Base-by-base conservation (phyloP, 179 eudicot genomes). In the Spergularia azorica region DNA sequence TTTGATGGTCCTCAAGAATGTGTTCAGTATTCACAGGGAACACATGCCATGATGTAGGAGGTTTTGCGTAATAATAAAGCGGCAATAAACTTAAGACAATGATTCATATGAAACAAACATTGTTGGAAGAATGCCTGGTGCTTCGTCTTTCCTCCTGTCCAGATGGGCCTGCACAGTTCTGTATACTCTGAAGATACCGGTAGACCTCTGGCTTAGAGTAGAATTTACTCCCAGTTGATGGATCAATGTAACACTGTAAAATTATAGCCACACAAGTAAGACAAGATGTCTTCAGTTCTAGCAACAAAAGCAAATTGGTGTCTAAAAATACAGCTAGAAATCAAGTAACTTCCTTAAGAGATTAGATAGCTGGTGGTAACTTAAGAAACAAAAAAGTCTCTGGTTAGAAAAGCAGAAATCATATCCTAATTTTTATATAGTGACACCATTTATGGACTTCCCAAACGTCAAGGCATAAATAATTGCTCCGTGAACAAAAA, bases 201-300 rank as follows among this genome's bases (percentile, higher is more conserved):
- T 70, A 64, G 41, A 88, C 98, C 74, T 87, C 83, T 72, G 93
- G 90, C 90, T 83, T 90, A 43, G 97, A 92, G 75, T 76, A 89
- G 80, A 89, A 91, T 79, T 76, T 88, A 61, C 55, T 64, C 70
- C 93, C 92, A 86, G 87, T 85, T 56, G 82, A 62, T 39, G 83
- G 87, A 52, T 90, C 93, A 75, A 73, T 84, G 83, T 73, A 94
- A 74, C 83, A 70, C 98, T 94, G 91, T 83, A 79, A 79, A 43
- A 26, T 51, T 75, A 80, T 63, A 62, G 43, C 39, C 36, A 15
- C n/a, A 63, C 21, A 26, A 77, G 63, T 52, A 26, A 65, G 67
- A 16, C 46, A 46, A 51, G 39, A 48, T 18, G 4, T 15, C 38
- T 46, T 57, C 17, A 55, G 10, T 67, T 54, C 3, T 66, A 16